Percentiles rank a stretch among this genome's conserved stretches.
Evolutionary conservation across 2,329 filamentous ascomycete species (phyloP).

Genomic region (Venturia carpophila): DNA sequence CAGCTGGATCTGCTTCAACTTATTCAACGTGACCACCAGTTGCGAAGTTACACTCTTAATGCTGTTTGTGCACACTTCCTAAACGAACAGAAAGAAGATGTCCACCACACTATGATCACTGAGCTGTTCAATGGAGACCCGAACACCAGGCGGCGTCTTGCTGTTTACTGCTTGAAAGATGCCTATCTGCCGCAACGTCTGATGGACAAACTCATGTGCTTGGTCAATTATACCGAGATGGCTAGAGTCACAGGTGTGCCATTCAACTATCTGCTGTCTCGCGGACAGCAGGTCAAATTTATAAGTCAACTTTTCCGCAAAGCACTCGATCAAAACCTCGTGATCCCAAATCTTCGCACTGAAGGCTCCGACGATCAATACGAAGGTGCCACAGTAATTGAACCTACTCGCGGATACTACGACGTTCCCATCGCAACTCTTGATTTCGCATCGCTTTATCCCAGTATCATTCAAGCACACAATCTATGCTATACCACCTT

Average conservation of each 20-base stretch:
- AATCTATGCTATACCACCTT: slow-evolving; percentile 97
- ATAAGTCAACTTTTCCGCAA: slow-evolving; percentile 96
- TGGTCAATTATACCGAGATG: slow-evolving; percentile 99
- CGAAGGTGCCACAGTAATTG: slow-evolving; percentile 95
- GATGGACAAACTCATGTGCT: slow-evolving; percentile 95
- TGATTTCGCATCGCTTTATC: slow-evolving; percentile 97
- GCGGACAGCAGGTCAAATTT: slow-evolving; percentile 96
- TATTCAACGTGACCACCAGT: slow-evolving; percentile 86
- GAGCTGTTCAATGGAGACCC: slow-evolving; percentile 95
- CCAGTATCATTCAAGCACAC: slow-evolving; percentile 97
- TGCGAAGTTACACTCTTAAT: slow-evolving; percentile 95
- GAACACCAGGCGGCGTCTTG: slow-evolving; percentile 81
- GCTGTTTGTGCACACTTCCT: slow-evolving; percentile 92
- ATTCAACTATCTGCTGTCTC: slow-evolving; percentile 85
- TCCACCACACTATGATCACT: slow-evolving; percentile 98
- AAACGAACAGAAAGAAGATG: slow-evolving; percentile 96
- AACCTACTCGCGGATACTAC: slow-evolving; percentile 88
- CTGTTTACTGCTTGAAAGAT: slow-evolving; percentile 95
- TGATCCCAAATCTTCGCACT: slow-evolving; percentile 77
- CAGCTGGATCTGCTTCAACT: slow-evolving; percentile 93
- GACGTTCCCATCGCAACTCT: slow-evolving; percentile 91
- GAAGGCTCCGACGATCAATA: slow-evolving; percentile 78
- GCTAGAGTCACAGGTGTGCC: slow-evolving; percentile 97
- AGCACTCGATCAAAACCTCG: slow-evolving; percentile 82
- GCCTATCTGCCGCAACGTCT: slow-evolving; percentile 88